Conservation (phyloP, 345 rosid species). For the Alliaria petiolata region DNA sequence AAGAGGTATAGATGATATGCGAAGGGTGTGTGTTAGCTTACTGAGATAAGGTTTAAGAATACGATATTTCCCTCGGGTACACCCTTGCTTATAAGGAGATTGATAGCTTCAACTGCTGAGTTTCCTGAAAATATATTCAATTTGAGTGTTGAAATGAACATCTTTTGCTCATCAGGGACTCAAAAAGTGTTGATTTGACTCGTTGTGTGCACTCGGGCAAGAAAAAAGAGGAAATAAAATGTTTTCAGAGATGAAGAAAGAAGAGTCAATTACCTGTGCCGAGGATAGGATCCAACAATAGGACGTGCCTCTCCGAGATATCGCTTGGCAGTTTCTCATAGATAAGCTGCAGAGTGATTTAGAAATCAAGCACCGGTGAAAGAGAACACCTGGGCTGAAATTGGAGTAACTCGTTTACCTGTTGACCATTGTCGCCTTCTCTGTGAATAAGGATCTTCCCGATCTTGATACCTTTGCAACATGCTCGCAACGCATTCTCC, state of each 20-base stretch:
- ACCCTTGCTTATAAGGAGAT: conserved; percentile 78
- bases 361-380: conserved; percentile 10
- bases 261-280: conserved; percentile 68
- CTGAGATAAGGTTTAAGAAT: conserved; percentile 92
- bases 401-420: conserved; percentile 41
- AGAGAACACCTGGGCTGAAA: neutral
- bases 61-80: conserved; percentile 90
- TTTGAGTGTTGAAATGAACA: neutral
- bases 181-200: neutral
- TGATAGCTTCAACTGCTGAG: conserved; percentile 94
- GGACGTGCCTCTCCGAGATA: conserved; percentile 87
- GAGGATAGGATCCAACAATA: conserved; percentile 89
- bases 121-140: conserved; percentile 52
- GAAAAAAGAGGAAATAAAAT: neutral
- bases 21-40: conserved; percentile 38
- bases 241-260: neutral
- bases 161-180: neutral
- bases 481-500: conserved; percentile 98
- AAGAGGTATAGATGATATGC: neutral
- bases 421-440: conserved; percentile 97
- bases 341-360: conserved; percentile 54
- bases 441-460: conserved; percentile 97
- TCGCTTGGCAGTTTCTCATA: conserved; percentile 91
- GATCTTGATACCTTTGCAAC: conserved; percentile 96
- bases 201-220: neutral